phyloP scores from a whole-genome alignment of 495 filamentous ascomycete genomes.

The Zalerion maritima region DNA sequence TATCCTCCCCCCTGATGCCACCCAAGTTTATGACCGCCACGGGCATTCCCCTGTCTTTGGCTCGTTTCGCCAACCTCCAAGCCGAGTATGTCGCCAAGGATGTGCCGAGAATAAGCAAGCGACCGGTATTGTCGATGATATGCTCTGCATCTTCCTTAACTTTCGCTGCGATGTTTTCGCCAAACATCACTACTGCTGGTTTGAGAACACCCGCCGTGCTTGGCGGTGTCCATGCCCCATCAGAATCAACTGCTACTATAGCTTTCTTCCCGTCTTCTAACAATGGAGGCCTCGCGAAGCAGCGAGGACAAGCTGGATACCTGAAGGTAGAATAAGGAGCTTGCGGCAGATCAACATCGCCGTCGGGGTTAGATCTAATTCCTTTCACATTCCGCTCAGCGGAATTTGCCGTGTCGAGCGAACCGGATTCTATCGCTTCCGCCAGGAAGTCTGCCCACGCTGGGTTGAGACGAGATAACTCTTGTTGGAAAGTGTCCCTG shows the following conservation, averaged over 20 bases:
- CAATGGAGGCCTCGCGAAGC: conserved; percentile 50
- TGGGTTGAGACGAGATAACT: conserved; percentile 69
- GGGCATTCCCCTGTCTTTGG: conserved; percentile 67
- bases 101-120: conserved; percentile 69
- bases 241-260: conserved; percentile 54
- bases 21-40: conserved; percentile 76
- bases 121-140: conserved; percentile 58
- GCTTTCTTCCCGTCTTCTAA: conserved; percentile 39
- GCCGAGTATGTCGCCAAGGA: conserved; percentile 91
- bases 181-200: conserved; percentile 89
- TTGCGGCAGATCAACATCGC: conserved; percentile 81
- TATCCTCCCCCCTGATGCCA: conserved; percentile 64
- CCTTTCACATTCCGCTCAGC: conserved; percentile 52
- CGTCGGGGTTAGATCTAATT: conserved; percentile 79
- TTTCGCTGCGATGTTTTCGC: conserved; percentile 56
- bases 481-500: conserved; percentile 57
- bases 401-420: conserved; percentile 62
- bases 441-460: conserved; percentile 67
- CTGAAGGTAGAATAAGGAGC: conserved; percentile 80
- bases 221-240: conserved; percentile 60
- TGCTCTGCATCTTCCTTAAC: conserved; percentile 68
- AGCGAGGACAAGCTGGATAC: conserved; percentile 80
- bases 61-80: conserved; percentile 75
- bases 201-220: conserved; percentile 76
- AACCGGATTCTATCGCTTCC: conserved; percentile 54